These are phyloP conservation scores for Collybia mongolica DNA, from an alignment of 768 basidiomycete species.

Conservation along the genomic window DNA sequence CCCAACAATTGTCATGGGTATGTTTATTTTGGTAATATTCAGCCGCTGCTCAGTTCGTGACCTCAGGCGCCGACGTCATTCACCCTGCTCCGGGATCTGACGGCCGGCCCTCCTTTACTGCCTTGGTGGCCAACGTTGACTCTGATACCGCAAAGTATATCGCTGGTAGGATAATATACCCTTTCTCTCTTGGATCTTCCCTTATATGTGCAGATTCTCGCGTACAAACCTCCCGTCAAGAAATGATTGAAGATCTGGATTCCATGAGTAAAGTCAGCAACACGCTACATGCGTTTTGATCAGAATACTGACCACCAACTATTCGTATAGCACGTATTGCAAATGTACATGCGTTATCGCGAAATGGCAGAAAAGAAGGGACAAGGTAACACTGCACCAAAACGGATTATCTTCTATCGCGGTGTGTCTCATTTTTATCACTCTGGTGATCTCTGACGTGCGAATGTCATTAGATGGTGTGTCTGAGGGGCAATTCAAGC, in stretches of 20 bases:
- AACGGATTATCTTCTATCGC: conserved; percentile 75
- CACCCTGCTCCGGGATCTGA: conserved; percentile 79
- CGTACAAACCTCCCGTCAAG: conserved; percentile 68
- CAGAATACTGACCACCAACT: neutral
- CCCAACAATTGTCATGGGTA: conserved; percentile 81
- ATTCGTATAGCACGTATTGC: conserved; percentile 45
- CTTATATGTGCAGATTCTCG: conserved; percentile 42
- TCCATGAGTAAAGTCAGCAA: conserved; percentile 57
- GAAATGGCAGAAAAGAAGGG: conserved; percentile 49
- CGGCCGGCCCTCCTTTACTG: conserved; percentile 80
- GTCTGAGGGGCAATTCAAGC: conserved; percentile 52
- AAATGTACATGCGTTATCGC: conserved; percentile 61
- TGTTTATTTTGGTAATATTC: conserved; percentile 6
- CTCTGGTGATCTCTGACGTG: conserved; percentile 4
- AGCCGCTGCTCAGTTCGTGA: neutral
- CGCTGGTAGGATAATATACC: conserved; percentile 25
- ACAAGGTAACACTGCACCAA: conserved; percentile 43
- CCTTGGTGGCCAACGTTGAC: conserved; percentile 81
- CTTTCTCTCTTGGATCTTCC: neutral
- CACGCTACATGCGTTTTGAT: neutral
- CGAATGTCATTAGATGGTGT: conserved; percentile 44
- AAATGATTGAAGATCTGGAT: conserved; percentile 73
- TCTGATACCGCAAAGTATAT: conserved; percentile 72
- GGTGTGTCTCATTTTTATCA: conserved; percentile 34
- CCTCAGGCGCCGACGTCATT: conserved; percentile 74